Conservation (phyloP, 305 asterid species). For the Plantago coronopus region DNA sequence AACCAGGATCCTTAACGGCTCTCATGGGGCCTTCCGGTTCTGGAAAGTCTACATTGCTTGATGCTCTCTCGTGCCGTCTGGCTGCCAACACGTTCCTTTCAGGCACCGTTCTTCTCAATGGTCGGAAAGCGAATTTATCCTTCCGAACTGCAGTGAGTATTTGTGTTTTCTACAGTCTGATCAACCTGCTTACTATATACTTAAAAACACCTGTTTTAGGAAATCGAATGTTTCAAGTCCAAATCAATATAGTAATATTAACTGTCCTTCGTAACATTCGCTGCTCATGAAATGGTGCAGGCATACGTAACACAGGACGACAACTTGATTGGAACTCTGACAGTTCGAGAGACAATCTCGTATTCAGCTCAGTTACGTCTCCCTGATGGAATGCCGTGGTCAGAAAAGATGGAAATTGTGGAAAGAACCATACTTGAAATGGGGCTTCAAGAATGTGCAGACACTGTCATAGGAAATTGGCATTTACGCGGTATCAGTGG, state of each 20-base stretch:
- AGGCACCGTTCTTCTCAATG: conserved; percentile 77
- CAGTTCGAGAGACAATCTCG: conserved; percentile 86
- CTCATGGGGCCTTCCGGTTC: conserved; percentile 99
- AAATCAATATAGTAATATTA: too few relatives aligned
- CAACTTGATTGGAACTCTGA: conserved; percentile 85
- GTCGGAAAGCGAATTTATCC: conserved; percentile 77
- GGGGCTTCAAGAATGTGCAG: conserved; percentile 98
- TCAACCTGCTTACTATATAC: too few relatives aligned
- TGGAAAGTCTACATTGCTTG: conserved; percentile 85
- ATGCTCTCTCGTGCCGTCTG: conserved; percentile 80
- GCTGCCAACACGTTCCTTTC: conserved; percentile 86
- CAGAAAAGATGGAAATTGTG: conserved; percentile 64
- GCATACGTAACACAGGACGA: conserved; percentile 99
- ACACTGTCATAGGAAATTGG: conserved; percentile 94
- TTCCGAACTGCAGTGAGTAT: conserved; percentile 90
- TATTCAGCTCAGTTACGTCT: conserved; percentile 82
- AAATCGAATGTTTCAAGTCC: neutral
- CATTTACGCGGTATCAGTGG: conserved; percentile 92
- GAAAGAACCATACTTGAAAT: conserved; percentile 92
- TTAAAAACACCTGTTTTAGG: too few relatives aligned
- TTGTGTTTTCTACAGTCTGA: neutral
- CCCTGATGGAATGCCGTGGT: conserved; percentile 77
- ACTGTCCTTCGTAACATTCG: too few relatives aligned
- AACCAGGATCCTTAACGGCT: conserved; percentile 87
- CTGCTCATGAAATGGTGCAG: too few relatives aligned